Evolutionary conservation across 768 basidiomycete genomes (phyloP), one percentile per base, ranked within the genome.

Genomic region (Melanogaster broomeanus): DNA sequence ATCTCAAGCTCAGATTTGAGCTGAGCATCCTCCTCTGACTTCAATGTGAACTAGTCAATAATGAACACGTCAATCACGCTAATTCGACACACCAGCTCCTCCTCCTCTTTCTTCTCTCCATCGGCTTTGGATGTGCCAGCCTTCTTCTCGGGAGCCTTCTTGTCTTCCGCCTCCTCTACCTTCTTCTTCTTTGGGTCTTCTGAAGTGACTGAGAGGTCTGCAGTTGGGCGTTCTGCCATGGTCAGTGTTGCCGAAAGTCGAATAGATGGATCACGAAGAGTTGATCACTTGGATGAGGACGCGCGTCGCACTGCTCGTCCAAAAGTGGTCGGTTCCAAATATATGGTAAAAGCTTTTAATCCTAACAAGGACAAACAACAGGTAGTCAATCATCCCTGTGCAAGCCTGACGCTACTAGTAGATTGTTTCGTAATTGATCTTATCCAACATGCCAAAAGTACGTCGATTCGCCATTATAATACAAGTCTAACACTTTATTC

Each of bases 1-100:
- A 99, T 93, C 68, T 98, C 97, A 19, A 99, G 79, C 72, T 99
- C 95, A 51, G 83, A 87, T 73, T 90, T 91, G 52, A 99, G 82
- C 64, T 94, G 90, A 28, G 85, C 76, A 71, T 99, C 97, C 73
- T 98, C 97, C 66, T 99, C 97, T 24, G 90, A 93, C 94, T 95
- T 51, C 3, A 8, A 8, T 50, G 42, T 9, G 37, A 8, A 22
- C 10, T n/a, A 28, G 4, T 68, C 40, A 59, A 50, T 49, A 41
- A 40, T 33, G 3, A 28, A 25, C 22, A 49, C 42, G 52, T 33
- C 31, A 38, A 53, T 58, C 60, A 40, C 46, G 56, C 16, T 55
- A 24, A 50, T 45, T 43, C 27, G 50, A 79, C 90, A 64, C 63
- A 95, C 93, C 70, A 97, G 67, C 59, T 95, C 84, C 57, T 82